These are phyloP conservation scores for Trametes elegans DNA, from an alignment of 768 basidiomycete genomes.

Conservation along the genomic window DNA sequence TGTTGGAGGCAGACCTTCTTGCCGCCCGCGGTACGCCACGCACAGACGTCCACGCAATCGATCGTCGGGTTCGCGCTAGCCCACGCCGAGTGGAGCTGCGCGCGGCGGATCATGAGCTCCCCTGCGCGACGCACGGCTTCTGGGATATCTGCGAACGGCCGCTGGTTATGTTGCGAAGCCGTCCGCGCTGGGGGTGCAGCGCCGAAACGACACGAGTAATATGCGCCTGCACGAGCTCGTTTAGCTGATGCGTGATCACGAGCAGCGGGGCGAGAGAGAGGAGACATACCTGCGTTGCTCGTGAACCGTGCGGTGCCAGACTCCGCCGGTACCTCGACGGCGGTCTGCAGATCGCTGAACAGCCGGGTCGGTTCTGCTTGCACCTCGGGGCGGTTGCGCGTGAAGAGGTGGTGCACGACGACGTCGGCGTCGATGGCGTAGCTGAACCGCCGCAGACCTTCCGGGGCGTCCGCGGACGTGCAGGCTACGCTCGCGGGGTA, in stretches of 20 bases:
- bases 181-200: too few relatives aligned
- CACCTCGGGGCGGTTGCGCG: constrained; percentile 7
- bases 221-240: background rate
- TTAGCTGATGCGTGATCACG: background rate
- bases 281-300: too few relatives aligned
- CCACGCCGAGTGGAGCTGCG: background rate
- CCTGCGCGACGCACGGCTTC: constrained; percentile 1
- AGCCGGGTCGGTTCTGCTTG: constrained; percentile 9
- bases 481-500: background rate
- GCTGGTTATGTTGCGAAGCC: too few relatives aligned
- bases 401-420: constrained; percentile 16
- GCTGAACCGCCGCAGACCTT: constrained; percentile 1
- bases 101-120: constrained; percentile 6
- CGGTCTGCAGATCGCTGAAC: constrained; percentile 9
- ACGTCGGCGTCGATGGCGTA: background rate
- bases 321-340: constrained; percentile 7
- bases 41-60: background rate
- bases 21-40: constrained; percentile 11
- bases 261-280: too few relatives aligned
- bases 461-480: background rate
- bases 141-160: background rate
- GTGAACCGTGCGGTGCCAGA: too few relatives aligned
- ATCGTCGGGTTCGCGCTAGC: background rate
- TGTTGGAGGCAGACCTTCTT: constrained; percentile 8
- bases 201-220: background rate